Conservation (phyloP, 2,329 filamentous ascomycete genomes). For the Xylariaceae sp. region DNA sequence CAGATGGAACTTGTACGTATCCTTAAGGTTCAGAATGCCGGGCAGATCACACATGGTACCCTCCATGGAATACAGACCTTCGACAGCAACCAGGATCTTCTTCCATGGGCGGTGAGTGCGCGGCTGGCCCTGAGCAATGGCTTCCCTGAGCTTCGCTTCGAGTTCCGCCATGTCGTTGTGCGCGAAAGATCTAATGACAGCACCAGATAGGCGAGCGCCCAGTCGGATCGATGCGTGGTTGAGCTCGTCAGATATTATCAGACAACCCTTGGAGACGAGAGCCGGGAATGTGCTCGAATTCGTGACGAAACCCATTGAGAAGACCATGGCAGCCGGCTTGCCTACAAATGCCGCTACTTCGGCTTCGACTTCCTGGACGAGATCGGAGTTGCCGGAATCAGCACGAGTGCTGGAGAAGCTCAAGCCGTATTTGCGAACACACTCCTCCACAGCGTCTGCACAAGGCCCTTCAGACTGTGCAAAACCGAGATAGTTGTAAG, state of each 20-base stretch:
- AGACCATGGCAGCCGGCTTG: conserved; percentile 92
- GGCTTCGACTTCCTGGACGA: conserved; percentile 85
- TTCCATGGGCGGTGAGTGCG: conserved; percentile 99
- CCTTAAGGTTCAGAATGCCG: conserved; percentile 80
- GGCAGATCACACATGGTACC: conserved; percentile 98
- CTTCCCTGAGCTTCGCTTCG: conserved; percentile 82
- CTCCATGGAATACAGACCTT: conserved; percentile 99
- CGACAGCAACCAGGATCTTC: conserved; percentile 95
- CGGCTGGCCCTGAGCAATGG: conserved; percentile 93
- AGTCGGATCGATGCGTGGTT: conserved; percentile 98
- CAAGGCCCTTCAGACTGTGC: conserved; percentile 96
- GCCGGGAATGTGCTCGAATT: conserved; percentile 92
- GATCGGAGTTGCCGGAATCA: conserved; percentile 82
- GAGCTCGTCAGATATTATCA: conserved; percentile 94
- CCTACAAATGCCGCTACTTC: conserved; percentile 88
- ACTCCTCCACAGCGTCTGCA: conserved; percentile 86
- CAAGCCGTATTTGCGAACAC: conserved; percentile 81
- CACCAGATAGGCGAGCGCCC: conserved; percentile 87
- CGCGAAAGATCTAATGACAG: conserved; percentile 94
- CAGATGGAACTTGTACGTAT: conserved; percentile 94
- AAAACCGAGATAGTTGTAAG: conserved; percentile 98
- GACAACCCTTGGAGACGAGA: conserved; percentile 84
- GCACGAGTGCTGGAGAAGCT: conserved; percentile 76
- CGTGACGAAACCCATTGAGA: conserved; percentile 98
- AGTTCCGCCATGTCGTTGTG: conserved; percentile 94